Base-by-base conservation (phyloP, 768 basidiomycete genomes). In the Leucocoprinus birnbaumii region DNA sequence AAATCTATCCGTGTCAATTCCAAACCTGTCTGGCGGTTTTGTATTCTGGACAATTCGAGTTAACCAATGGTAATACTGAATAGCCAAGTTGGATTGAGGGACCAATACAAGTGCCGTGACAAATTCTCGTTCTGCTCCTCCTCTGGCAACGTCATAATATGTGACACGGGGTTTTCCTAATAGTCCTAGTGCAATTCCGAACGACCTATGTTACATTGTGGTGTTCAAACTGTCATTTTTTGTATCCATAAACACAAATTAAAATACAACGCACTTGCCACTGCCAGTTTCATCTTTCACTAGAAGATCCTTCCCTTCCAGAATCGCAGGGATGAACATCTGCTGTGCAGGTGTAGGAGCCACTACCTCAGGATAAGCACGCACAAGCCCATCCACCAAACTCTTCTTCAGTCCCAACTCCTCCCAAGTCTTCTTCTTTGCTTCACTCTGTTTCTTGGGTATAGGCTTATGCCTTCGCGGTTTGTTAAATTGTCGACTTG, bases 251-350 rank as follows among this genome's bases (percentile, higher is more conserved):
- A 42, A 55, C 42, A 46, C 31, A 24, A 27, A 52, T n/a, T 42
- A 35, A 44, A 53, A 57, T 37, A 21, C 5, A 21, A 63, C 86
- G 57, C 64, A 90, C 89, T 91, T 91, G 72, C 89, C 90, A 43
- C 84, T 82, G 3, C 90, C 89, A n/a, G 89, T 88, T 22, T 71
- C 70, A 58, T 89, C 89, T 58, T 80, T 84, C 51, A 91, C 61
- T 13, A 90, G 67, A 16, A 91, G 73, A 65, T 91, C 84, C 61
- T 78, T 77, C 6, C 76, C 77, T 18, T 65, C 63, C 26, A 85
- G 56, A 8, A 89, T 73, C 16, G 83, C 87, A 2, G 81, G 80
- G 54, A 91, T 84, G 51, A 90, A 79, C 49, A 71, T 70, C 41
- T 66, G 70, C 64, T 91, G 89, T 27, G 78, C 77, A 11, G 70